Percentiles rank a stretch among this genome's conserved stretches.
phyloP scores from a whole-genome alignment of 371 early-diverging fungal genomes.

The Fennellomyces sp. region DNA sequence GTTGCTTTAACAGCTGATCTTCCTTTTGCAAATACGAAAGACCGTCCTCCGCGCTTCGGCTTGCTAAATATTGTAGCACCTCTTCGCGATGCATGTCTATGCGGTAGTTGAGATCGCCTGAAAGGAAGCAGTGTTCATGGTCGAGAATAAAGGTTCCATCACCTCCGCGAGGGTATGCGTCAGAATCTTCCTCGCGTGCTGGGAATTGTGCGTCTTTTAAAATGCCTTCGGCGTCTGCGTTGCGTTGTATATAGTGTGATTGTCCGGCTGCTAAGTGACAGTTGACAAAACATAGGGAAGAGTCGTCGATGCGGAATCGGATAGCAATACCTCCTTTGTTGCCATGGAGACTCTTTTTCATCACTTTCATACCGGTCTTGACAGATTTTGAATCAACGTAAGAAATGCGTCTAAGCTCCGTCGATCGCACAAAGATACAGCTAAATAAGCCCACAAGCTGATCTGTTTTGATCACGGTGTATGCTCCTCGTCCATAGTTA shows the following conservation, averaged over 20 bases:
- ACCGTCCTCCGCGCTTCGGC: constrained; percentile 18
- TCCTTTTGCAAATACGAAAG: constrained; percentile 44
- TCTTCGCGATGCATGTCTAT: constrained; percentile 57
- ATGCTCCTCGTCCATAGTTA: constrained; percentile 47
- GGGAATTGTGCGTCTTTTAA: constrained; percentile 64
- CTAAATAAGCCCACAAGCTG: constrained; percentile 84
- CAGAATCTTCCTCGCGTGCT: constrained; percentile 27
- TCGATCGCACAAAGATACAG: constrained; percentile 65
- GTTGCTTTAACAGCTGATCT: constrained; percentile 75
- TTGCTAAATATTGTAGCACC: constrained; percentile 54
- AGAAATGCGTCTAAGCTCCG: constrained; percentile 25
- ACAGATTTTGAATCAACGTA: constrained; percentile 46
- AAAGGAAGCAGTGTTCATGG: constrained; percentile 76
- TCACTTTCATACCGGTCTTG: constrained; percentile 83
- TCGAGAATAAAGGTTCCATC: constrained; percentile 77
- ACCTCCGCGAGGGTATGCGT: constrained; percentile 11
- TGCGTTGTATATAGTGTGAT: constrained; percentile 71
- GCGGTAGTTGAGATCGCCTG: constrained; percentile 87
- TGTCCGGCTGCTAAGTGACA: constrained; percentile 90
- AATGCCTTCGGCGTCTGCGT: constrained; percentile 74
- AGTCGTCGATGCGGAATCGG: constrained; percentile 74
- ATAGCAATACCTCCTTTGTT: constrained; percentile 91
- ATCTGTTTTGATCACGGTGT: constrained; percentile 72
- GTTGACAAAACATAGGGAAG: constrained; percentile 85
- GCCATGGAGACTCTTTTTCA: constrained; percentile 64